Conservation (phyloP, 129 eudicot species). For the Apium graveolens region DNA sequence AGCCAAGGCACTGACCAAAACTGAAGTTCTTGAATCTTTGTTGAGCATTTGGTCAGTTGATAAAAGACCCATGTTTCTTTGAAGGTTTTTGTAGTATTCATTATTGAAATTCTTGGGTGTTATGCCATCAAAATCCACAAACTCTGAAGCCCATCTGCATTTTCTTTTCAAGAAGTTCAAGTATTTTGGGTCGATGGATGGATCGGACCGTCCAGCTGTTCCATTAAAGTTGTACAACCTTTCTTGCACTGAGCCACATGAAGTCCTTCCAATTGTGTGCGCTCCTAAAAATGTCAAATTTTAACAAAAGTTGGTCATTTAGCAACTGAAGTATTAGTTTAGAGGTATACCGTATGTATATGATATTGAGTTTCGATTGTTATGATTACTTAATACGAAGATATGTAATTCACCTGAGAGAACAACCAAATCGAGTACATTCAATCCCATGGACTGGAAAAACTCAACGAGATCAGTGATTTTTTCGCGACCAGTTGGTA, state of each 20-base stretch:
- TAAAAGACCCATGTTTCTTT: conserved; percentile 72
- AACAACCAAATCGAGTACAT: conserved; percentile 65
- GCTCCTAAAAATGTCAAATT: conserved; percentile 42
- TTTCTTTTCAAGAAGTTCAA: conserved; percentile 65
- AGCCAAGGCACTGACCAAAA: conserved; percentile 45
- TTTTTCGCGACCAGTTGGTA: conserved; percentile 67
- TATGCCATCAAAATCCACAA: conserved; percentile 55
- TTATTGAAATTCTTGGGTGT: conserved; percentile 52
- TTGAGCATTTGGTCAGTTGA: conserved; percentile 59
- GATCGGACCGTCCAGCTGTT: conserved; percentile 55
- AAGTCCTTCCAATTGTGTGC: conserved; percentile 74
- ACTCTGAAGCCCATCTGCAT: conserved; percentile 68
- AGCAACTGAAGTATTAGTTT: neutral
- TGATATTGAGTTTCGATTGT: neutral
- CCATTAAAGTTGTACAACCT: conserved; percentile 63
- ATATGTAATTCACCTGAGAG: conserved; percentile 49
- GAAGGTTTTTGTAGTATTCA: conserved; percentile 57
- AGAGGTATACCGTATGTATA: neutral
- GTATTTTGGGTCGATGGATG: conserved; percentile 46
- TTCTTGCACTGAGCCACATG: conserved; percentile 57
- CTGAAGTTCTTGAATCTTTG: conserved; percentile 58
- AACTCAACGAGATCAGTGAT: conserved; percentile 57
- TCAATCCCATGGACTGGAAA: conserved; percentile 72
- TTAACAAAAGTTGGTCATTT: neutral
- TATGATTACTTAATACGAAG: neutral